Base-by-base conservation (phyloP, 371 early-diverging fungal genomes). In the Dinochytrium kinnereticum region DNA sequence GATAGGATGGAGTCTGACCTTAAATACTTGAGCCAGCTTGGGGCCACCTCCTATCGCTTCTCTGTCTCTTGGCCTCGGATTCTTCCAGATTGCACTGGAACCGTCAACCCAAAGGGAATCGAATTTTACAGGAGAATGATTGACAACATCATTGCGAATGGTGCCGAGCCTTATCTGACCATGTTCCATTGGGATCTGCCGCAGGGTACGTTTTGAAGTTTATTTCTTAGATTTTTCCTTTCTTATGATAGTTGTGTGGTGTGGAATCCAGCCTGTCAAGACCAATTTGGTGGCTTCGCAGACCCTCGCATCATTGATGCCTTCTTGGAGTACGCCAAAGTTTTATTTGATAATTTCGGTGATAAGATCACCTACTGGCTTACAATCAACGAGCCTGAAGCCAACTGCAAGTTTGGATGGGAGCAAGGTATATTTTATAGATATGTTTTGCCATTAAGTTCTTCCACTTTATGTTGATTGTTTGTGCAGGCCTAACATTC, bases 301-400 rank as follows among this genome's bases (percentile, higher is more conserved):
- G 59, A 64, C 65, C 44, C 50, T n/a, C 53, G 73, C 37, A 77
- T 78, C 57, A 53, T 76, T 13, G 73, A 75, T 10, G 82, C 69
- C 21, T 79, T 81, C 57, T 36, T 66, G 24, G 44, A 68, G 34
- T 81, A 78, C 59, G 79, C 82, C 28, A 50, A 69, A n/a, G 72
- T 77, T 5, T 59, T 79, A 13, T 77, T 79, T 30, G 55, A 70
- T 5, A 49, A 59, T 30, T 78, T 57, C 59, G 82, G 82, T 24
- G 74, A 75, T 51, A 64, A 71, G 17, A 74, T 82, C 40, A 57
- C 34, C 17, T 74, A 73, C 3, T 77, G 74, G 74, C 64, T 81
- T 64, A 81, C 81, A 2, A 36, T 76, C 64, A 81, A 81, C 59
- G 81, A 81, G 57, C 75, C 77, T 28, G 59, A 71, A 15, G 77